Percentiles rank a stretch among this genome's conserved stretches.
phyloP scores from a whole-genome alignment of 495 filamentous ascomycete genomes.

The Tirmania nivea region DNA sequence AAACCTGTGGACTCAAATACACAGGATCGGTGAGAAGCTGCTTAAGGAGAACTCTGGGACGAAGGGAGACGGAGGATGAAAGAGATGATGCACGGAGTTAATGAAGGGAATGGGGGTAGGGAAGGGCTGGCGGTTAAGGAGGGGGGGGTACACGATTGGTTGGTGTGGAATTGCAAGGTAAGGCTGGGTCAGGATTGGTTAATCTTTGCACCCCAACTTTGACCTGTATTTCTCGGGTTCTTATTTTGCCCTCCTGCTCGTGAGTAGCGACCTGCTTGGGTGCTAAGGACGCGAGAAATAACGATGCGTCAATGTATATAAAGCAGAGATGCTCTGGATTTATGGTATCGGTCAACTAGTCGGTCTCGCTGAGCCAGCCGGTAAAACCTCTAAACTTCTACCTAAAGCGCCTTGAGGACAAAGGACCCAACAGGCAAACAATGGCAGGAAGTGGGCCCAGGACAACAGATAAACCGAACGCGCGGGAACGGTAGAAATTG shows the following conservation, averaged over 20 bases:
- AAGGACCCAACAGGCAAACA: no score
- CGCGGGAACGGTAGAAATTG: no score
- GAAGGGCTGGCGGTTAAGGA: conserved; percentile 1
- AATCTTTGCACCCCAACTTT: conserved; percentile 9
- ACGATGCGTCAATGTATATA: no score
- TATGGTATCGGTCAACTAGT: no score
- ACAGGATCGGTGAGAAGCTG: not conserved
- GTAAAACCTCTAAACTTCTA: no score
- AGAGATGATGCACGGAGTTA: conserved; percentile 20
- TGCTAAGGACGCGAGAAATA: not conserved
- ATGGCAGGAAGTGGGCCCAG: no score
- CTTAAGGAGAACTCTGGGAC: conserved; percentile 12
- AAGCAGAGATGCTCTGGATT: no score
- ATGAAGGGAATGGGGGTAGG: conserved; percentile 12
- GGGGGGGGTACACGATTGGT: conserved; percentile 9
- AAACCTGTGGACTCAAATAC: conserved; percentile 14
- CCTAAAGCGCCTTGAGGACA: no score
- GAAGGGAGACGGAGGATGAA: conserved; percentile 12
- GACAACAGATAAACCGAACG: no score
- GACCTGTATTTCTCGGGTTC: conserved; percentile 10
- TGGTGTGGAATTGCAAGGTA: conserved; percentile 2
- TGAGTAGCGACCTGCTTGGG: no score
- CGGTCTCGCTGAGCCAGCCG: no score
- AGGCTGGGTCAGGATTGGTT: conserved; percentile 9
- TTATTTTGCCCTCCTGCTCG: conserved; percentile 7